phyloP scores from a whole-genome alignment of 2,329 filamentous ascomycete genomes.

The Ophiocordyceps polyrhachis-furcata region DNA sequence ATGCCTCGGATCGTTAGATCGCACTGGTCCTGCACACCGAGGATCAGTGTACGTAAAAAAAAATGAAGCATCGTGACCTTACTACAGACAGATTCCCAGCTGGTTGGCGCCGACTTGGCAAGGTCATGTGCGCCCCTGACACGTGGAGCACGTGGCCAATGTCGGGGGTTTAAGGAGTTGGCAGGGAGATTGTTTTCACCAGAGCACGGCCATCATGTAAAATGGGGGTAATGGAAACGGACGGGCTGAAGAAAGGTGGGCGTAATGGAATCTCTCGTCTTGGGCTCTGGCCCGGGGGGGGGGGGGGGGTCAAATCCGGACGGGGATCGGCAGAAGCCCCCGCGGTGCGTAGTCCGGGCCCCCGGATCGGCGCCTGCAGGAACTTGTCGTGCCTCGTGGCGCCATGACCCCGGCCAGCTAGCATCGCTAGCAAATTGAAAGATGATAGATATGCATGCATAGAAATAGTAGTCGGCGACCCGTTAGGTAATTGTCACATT shows the following conservation, averaged over 20 bases:
- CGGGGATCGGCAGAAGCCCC: neutral
- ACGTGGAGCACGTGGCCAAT: neutral
- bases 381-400: neutral
- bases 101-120: neutral
- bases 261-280: conserved; percentile 14
- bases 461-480: neutral
- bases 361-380: neutral
- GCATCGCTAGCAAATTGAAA: no score
- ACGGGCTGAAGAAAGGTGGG: conserved; percentile 13
- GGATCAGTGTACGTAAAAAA: no score
- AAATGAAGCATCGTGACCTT: conserved; percentile 1
- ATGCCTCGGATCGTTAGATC: no score
- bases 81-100: neutral
- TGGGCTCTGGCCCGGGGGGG: neutral
- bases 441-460: no score
- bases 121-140: neutral
- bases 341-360: neutral
- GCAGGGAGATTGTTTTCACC: neutral
- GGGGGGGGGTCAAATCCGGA: neutral
- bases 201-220: conserved; percentile 15
- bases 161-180: neutral
- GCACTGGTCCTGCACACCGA: no score
- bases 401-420: no score
- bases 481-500: neutral
- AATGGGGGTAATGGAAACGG: conserved; percentile 18